Base-by-base conservation (phyloP, 2,329 filamentous ascomycete species). In the Monilinia laxa region DNA sequence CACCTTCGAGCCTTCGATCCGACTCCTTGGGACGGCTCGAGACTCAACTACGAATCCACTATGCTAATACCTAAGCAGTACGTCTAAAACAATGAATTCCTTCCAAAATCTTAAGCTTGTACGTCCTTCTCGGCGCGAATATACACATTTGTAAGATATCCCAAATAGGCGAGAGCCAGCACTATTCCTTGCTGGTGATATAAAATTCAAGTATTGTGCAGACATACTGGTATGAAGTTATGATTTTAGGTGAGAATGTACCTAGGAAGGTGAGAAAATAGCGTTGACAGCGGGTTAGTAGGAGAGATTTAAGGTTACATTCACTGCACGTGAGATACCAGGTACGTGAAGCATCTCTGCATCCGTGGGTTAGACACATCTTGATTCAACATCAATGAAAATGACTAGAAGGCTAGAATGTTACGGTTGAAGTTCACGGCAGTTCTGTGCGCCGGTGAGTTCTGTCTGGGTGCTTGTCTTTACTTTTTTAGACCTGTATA, bases 231-330 rank as follows among this genome's bases (percentile, higher is more conserved):
- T 25, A 49, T 60, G 6, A 28, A 28, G 31, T 47, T 59, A 10
- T 16, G 45, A 35, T 49, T 49, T 18, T 35, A 12, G 57, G 25
- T 49, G 42, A 23, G 28, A 49, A 9, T 10, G n/a, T 45, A 45
- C 42, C 28, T 23, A 49, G 42, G 12, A 2, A 38, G 42, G 42
- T 60, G 25, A 60, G 57, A 60, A 59, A 60, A 60, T 51, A 60
- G 42, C 12, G 57, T 60, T 14, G n/a, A n/a, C 4, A 18, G 42
- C 28, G 57, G 57, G 16, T 49, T 12, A 35, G 51, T 20, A 31
- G 42, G 45, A 23, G 57, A 49, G 23, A 49, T 49, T 60, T 35
- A 51, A 60, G 57, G 57, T 60, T 60, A 16, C 57, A 59, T 35
- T 42, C 42, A 59, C 42, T 49, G 42, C 25, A n/a, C 25, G 57